Conservation (phyloP, 1,284 basidiomycete genomes). For the Ganoderma lucidum region DNA sequence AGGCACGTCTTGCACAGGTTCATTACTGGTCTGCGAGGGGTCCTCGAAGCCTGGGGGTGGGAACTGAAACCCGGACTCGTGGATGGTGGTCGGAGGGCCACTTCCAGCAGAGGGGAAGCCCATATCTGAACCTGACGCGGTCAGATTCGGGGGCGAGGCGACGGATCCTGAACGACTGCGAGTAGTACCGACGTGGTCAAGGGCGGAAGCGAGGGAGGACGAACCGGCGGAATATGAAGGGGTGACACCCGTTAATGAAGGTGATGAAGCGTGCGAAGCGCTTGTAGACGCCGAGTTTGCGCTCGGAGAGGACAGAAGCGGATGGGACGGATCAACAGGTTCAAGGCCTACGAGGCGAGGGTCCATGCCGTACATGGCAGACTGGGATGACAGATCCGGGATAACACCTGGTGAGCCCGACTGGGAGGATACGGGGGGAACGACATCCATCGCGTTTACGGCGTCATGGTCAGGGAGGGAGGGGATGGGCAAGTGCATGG, state of each 20-base stretch:
- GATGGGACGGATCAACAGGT: constrained; percentile 38
- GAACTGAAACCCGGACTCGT: constrained; percentile 43
- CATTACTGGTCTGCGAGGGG: constrained; percentile 33
- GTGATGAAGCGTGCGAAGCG: constrained; percentile 51
- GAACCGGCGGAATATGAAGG: constrained; percentile 42
- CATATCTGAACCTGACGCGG: constrained; percentile 41
- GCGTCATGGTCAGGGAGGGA: constrained; percentile 44
- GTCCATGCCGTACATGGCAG: constrained; percentile 39
- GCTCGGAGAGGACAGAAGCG: constrained; percentile 49
- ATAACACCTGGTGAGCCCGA: constrained; percentile 43
- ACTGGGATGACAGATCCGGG: constrained; percentile 48
- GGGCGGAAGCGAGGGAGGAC: constrained; percentile 46
- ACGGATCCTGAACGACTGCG: constrained; percentile 48
- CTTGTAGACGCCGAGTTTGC: constrained; percentile 49
- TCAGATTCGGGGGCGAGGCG: constrained; percentile 44
- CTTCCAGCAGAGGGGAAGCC: constrained; percentile 42
- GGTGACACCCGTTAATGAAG: constrained; percentile 45
- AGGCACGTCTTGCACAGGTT: constrained; percentile 41
- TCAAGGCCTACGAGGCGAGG: constrained; percentile 39
- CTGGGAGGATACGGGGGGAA: constrained; percentile 37
- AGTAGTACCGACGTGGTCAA: constrained; percentile 40
- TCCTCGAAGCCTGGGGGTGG: constrained; percentile 39
- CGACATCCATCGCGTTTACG: constrained; percentile 50
- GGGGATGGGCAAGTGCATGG: constrained; percentile 50
- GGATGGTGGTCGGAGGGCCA: constrained; percentile 41